A percentile compares a stretch with the other conserved stretches of the same genome.
These are phyloP conservation scores for Boletus semigastroideus DNA, from an alignment of 1,284 basidiomycete genomes.

Conservation along the genomic window DNA sequence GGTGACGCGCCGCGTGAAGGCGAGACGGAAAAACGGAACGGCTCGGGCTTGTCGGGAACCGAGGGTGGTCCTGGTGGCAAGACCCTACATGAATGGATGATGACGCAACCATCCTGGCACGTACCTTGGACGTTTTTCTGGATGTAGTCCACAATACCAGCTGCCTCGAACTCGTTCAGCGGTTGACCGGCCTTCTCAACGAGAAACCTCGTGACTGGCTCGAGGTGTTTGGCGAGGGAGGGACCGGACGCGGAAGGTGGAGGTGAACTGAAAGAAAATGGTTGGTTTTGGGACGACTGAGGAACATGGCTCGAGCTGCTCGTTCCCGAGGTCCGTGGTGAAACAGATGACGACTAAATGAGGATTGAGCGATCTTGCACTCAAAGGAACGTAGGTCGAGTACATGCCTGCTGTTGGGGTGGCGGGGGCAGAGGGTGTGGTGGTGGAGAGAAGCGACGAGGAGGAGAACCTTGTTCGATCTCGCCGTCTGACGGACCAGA, in stretches of 20 bases:
- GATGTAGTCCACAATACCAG: slow-evolving; percentile 53
- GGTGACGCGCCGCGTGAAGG: slow-evolving; percentile 47
- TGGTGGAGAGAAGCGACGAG: slow-evolving; percentile 24
- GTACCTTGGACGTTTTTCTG: slow-evolving; percentile 43
- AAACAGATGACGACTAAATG: slow-evolving; percentile 25
- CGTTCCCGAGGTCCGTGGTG: slow-evolving; percentile 13
- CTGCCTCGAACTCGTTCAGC: slow-evolving; percentile 51
- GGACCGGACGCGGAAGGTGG: slow-evolving; percentile 12
- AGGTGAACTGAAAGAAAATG: slow-evolving; percentile 18
- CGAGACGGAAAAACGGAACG: slow-evolving; percentile 58
- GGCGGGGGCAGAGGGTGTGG: slow-evolving; percentile 16
- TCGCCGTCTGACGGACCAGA: slow-evolving; percentile 25
- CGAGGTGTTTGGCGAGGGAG: slow-evolving; percentile 42
- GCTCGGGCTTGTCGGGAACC: slow-evolving; percentile 41
- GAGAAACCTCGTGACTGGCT: slow-evolving; percentile 46
- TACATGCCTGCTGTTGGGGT: slow-evolving; percentile 31
- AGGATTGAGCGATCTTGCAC: slow-evolving; percentile 28
- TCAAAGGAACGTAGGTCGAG: slow-evolving; percentile 17
- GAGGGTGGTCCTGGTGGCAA: slow-evolving; percentile 25
- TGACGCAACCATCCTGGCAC: slow-evolving; percentile 7
- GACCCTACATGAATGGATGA: slow-evolving; percentile 12
- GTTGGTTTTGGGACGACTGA: slow-evolving; percentile 17
- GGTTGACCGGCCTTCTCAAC: slow-evolving; percentile 43
- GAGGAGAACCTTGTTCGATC: slow-evolving; percentile 26
- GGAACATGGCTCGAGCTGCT: slow-evolving; percentile 17